These are phyloP conservation scores for Neurospora sp. DNA, from an alignment of 2,329 filamentous ascomycete genomes.

Conservation along the genomic window DNA sequence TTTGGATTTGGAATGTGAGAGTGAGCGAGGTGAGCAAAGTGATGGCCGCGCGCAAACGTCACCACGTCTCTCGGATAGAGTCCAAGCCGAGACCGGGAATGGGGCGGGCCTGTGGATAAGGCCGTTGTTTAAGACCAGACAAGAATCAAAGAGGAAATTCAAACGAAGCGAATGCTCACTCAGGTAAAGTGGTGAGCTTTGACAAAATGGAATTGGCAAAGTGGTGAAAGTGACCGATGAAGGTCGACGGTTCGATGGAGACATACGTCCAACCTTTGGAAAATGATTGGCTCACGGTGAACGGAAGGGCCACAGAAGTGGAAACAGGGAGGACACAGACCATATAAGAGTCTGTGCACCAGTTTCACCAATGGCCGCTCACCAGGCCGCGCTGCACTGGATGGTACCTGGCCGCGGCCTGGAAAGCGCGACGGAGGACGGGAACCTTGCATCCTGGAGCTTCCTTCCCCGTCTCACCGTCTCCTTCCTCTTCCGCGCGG, in stretches of 20 bases:
- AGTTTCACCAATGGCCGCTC: not conserved
- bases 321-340: not conserved
- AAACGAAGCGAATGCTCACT: not conserved
- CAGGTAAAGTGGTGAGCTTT: not conserved
- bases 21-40: not conserved
- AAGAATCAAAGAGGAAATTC: not conserved
- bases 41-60: not conserved
- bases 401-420: not conserved
- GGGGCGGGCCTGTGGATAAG: not conserved
- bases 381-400: not conserved
- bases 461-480: not conserved
- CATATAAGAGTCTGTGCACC: not conserved
- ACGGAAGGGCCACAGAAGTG: not conserved
- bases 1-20: not conserved
- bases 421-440: not conserved
- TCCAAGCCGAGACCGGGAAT: not conserved
- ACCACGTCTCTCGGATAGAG: not conserved
- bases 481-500: not conserved
- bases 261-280: not conserved
- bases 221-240: not conserved
- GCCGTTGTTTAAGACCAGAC: not conserved
- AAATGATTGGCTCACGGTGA: not conserved
- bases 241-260: too few species aligned
- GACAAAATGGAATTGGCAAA: not conserved
- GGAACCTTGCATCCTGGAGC: not conserved